Conservation (phyloP, 352 stramenopile genomes). For the Globisporangium viniferum region DNA sequence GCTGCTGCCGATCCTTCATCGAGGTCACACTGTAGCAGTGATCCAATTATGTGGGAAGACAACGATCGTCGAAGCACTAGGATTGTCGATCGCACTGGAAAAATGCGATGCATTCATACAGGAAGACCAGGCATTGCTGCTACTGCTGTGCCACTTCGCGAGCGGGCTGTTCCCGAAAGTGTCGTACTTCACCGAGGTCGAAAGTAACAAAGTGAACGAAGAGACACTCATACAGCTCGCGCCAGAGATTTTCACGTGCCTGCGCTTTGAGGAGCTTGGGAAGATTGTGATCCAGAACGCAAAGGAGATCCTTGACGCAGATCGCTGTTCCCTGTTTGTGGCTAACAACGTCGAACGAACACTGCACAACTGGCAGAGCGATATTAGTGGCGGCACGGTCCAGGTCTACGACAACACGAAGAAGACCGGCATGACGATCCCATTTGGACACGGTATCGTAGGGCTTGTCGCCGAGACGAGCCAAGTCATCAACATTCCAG, state of each 20-base stretch:
- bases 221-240: conserved; percentile 70
- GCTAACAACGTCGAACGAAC: conserved; percentile 47
- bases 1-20: conserved; percentile 48
- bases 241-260: conserved; percentile 74
- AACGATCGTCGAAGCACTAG: conserved; percentile 50
- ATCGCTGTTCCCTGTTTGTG: conserved; percentile 75
- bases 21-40: conserved; percentile 35
- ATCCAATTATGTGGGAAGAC: conserved; percentile 69
- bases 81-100: conserved; percentile 59
- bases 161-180: conserved; percentile 68
- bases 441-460: conserved; percentile 74
- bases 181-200: conserved; percentile 73
- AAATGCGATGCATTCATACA: conserved; percentile 51
- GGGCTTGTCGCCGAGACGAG: conserved; percentile 65
- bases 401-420: conserved; percentile 44
- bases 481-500: conserved; percentile 62
- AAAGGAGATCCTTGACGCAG: conserved; percentile 68
- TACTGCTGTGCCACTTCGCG: conserved; percentile 52
- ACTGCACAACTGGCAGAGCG: conserved; percentile 72
- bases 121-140: conserved; percentile 56
- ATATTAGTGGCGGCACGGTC: conserved; percentile 59
- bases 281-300: conserved; percentile 78
- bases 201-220: conserved; percentile 82
- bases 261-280: conserved; percentile 75
- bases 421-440: conserved; percentile 52